A percentile compares a stretch with the other conserved stretches of the same genome.
phyloP scores from a whole-genome alignment of 2,329 filamentous ascomycete species.

The Aphanocladium album region DNA sequence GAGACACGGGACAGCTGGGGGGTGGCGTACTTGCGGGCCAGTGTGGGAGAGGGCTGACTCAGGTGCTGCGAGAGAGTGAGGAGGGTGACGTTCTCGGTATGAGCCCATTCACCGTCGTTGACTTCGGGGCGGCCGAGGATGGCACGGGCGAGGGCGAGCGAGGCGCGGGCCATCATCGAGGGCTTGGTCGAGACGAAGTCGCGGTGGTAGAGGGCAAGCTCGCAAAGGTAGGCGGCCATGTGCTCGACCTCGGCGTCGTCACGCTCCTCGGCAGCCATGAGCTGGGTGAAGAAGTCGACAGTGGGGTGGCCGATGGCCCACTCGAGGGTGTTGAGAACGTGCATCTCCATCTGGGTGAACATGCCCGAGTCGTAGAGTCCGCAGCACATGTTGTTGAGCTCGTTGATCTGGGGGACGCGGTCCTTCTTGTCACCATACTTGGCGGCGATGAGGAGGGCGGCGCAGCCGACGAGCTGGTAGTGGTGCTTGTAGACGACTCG shows the following conservation, averaged over 20 bases:
- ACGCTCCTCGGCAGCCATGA: constrained; percentile 74
- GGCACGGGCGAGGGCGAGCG: constrained; percentile 78
- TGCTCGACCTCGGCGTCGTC: constrained; percentile 85
- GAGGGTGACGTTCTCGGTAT: constrained; percentile 63
- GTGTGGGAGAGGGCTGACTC: constrained; percentile 52
- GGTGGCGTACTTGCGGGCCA: constrained; percentile 56
- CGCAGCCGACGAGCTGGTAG: constrained; percentile 96
- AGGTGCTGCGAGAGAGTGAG: constrained; percentile 55
- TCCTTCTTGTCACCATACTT: constrained; percentile 99
- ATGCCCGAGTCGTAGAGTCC: constrained; percentile 97
- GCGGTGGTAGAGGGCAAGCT: constrained; percentile 92
- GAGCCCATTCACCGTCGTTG: constrained; percentile 71
- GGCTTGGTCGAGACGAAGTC: constrained; percentile 93
- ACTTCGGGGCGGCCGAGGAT: constrained; percentile 77
- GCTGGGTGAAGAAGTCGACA: constrained; percentile 86
- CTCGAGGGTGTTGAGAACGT: constrained; percentile 93
- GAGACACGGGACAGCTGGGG: constrained; percentile 49
- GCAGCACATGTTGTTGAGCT: constrained; percentile 99
- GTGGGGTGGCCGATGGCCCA: constrained; percentile 96
- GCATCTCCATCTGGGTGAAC: constrained; percentile 99
- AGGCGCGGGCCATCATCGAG: constrained; percentile 83
- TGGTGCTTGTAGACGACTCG: constrained; percentile 98
- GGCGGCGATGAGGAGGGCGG: constrained; percentile 89
- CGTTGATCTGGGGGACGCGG: constrained; percentile 92
- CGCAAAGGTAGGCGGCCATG: constrained; percentile 89